Evolutionary conservation across 768 basidiomycete species (phyloP).

Genomic region (Mycena latifolia): DNA sequence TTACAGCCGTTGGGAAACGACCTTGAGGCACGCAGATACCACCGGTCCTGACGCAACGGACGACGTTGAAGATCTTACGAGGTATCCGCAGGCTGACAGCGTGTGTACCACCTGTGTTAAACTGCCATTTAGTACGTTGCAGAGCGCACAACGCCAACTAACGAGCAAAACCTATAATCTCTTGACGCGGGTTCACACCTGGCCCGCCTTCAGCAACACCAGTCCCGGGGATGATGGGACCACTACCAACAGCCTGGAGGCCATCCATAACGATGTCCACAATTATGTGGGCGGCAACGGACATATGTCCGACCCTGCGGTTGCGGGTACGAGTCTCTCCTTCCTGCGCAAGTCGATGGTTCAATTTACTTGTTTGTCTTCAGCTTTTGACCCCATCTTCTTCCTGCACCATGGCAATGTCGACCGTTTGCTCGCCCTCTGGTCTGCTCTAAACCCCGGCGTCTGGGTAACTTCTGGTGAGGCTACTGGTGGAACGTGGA

Average conservation of each 20-base stretch:
- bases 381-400: constrained; percentile 67
- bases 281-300: constrained; percentile 56
- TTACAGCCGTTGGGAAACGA: constrained; percentile 48
- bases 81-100: constrained; percentile 34
- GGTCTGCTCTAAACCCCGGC: constrained; percentile 59
- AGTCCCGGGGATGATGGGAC: constrained; percentile 47
- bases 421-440: constrained; percentile 64
- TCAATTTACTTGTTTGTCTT: neutral
- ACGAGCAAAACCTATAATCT: constrained; percentile 51
- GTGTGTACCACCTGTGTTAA: neutral
- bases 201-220: constrained; percentile 63
- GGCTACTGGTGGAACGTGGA: constrained; percentile 47
- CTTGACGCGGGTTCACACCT: constrained; percentile 52
- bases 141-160: constrained; percentile 41
- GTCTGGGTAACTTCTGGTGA: constrained; percentile 52
- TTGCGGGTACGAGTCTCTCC: constrained; percentile 50
- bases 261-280: constrained; percentile 63
- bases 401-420: constrained; percentile 67
- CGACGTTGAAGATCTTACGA: constrained; percentile 44
- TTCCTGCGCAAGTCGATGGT: neutral
- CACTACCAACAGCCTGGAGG: constrained; percentile 60
- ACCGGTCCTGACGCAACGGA: constrained; percentile 42
- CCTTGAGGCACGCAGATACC: constrained; percentile 48
- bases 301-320: constrained; percentile 54
- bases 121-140: constrained; percentile 36